Evolutionary conservation across 768 basidiomycete species (phyloP).

Genomic region (Boletus rex-veris): DNA sequence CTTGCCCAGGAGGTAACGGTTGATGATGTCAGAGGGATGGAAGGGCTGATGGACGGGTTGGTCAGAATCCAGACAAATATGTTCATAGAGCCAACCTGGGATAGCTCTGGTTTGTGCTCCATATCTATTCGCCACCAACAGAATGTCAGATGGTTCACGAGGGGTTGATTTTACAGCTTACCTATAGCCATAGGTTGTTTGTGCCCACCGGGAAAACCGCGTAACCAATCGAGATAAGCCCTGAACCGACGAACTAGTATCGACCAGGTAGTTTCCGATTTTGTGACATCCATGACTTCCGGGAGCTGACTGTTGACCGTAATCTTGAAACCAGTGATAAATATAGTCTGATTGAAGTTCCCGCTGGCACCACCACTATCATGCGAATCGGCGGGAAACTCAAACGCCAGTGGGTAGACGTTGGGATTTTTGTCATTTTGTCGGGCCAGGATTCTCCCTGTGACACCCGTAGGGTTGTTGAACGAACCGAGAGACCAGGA

Average conservation of each 20-base stretch:
- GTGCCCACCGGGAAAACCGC: neutral
- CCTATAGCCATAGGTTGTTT: neutral
- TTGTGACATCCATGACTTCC: neutral
- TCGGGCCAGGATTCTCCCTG: neutral
- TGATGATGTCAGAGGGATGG: neutral
- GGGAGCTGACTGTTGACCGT: neutral
- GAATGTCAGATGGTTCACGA: neutral
- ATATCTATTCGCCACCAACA: neutral
- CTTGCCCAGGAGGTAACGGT: neutral
- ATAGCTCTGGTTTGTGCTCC: neutral
- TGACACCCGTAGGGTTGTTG: neutral
- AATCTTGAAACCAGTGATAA: neutral
- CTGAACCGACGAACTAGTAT: neutral
- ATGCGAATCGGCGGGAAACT: neutral
- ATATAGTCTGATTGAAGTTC: neutral
- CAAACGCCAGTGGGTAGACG: neutral
- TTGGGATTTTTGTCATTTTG: neutral
- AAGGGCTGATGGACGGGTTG: neutral
- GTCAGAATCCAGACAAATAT: neutral
- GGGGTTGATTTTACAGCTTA: neutral
- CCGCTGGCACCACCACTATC: neutral
- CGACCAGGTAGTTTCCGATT: neutral
- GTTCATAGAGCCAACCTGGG: neutral
- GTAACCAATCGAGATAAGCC: neutral
- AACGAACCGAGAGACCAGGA: conserved; percentile 1